Percentiles rank a stretch among this genome's conserved stretches.
Evolutionary conservation across 2,329 filamentous ascomycete genomes (phyloP).

Genomic region (Akanthomyces dipterigenus): DNA sequence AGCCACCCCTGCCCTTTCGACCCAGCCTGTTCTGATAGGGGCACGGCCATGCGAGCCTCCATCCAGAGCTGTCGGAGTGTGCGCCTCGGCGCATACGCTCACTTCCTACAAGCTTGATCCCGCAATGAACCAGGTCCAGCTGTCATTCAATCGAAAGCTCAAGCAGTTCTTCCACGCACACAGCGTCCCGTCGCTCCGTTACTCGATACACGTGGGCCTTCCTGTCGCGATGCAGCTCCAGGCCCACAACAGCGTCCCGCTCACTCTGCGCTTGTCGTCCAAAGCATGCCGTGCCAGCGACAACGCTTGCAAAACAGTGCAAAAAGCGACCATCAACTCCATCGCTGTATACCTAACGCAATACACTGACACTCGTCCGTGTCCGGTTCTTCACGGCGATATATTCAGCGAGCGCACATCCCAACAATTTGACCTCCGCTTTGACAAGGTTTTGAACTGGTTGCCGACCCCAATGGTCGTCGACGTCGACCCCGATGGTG

Average conservation of each 20-base stretch:
- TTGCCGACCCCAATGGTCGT: background rate
- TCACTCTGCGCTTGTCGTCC: background rate
- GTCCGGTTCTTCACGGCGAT: background rate
- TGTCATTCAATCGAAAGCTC: constrained; percentile 3
- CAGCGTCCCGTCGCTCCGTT: background rate
- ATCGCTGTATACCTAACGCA: background rate
- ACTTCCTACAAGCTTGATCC: background rate
- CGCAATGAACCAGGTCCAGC: background rate
- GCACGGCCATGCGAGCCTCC: background rate
- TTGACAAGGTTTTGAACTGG: background rate
- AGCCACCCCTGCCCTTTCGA: background rate
- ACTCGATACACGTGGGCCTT: background rate
- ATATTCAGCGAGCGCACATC: background rate
- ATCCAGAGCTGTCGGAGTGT: background rate
- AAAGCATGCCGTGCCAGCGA: background rate
- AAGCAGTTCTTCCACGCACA: constrained; percentile 8
- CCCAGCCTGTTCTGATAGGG: background rate
- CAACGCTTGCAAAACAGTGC: background rate
- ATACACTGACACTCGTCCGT: background rate
- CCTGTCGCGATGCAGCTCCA: constrained; percentile 1
- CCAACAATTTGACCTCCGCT: background rate
- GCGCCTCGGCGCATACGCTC: background rate
- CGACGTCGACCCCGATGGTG: background rate
- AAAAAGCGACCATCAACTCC: background rate
- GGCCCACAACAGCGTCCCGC: background rate